Base-by-base conservation (phyloP, 2,329 filamentous ascomycete species). In the Cercospora sp. region DNA sequence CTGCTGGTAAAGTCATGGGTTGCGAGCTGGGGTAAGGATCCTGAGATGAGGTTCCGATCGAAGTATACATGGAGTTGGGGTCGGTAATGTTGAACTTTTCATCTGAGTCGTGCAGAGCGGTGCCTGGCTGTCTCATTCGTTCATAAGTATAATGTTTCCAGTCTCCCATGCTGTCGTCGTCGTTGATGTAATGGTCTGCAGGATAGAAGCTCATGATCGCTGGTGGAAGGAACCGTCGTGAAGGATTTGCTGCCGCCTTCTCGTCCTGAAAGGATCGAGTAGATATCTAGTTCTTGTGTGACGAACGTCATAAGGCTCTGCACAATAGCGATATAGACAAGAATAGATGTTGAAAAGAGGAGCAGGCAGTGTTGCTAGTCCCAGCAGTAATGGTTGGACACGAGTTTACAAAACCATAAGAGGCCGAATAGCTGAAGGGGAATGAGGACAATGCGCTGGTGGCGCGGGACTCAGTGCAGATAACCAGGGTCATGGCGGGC, bases 171-270 rank as follows among this genome's bases (percentile, higher is more conserved):
- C 51, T 58, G 31, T 39, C 62, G 18, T 64, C 62, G 5, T 64
- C 36, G 68, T 63, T 30, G 58, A 45, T 67, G 7, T 60, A 64
- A 18, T 69, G 57, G 64, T 67, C 53, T 63, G 63, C 63, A 5
- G 67, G 69, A 45, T 68, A 70, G 63, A 68, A 68, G 59, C 69
- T 72, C 70, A 72, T 72, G 59, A 26, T 67, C 12, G 18, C 48
- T 63, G 65, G 10, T 58, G 55, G 64, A 59, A 63, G 57, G 64
- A 64, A 33, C 60, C 64, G 65, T 45, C 18, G 33, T 58, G 59
- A 60, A 65, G 65, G 68, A 70, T 67, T 53, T 57, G 62, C 18
- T 58, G 62, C 39, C 64, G 62, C 59, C 48, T 48, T 33, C 64
- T 12, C 31, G 48, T 53, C 26, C 67, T 33, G 64, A 69, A 64